These are phyloP conservation scores for Hanseniaspora osmophila DNA, from an alignment of 805 yeast genomes.

Conservation along the genomic window DNA sequence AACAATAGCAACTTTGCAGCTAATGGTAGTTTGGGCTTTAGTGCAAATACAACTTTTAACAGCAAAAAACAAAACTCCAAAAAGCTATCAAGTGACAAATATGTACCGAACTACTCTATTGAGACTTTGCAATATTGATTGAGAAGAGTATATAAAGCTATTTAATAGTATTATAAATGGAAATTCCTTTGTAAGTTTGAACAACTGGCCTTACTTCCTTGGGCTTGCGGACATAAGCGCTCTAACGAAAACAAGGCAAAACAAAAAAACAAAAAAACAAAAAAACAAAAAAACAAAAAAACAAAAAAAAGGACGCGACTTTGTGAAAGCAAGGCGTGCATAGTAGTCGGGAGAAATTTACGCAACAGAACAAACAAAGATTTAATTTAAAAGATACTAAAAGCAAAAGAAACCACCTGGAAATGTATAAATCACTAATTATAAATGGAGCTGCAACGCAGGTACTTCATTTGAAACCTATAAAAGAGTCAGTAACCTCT, in stretches of 20 bases:
- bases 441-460: not conserved
- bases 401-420: no score
- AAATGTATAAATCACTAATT: not conserved
- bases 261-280: no score
- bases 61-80: not conserved
- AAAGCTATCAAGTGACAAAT: not conserved
- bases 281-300: no score
- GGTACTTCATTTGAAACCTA: not conserved
- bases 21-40: conserved; percentile 1
- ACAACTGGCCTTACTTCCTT: no score
- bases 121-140: not conserved
- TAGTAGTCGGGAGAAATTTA: no score
- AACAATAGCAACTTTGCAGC: conserved; percentile 6
- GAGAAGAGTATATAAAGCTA: not conserved
- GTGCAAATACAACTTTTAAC: not conserved
- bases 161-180: not conserved
- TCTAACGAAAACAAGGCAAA: no score
- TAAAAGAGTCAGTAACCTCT: not conserved
- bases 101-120: not conserved
- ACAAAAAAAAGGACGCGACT: no score
- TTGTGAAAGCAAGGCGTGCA: no score
- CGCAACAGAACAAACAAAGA: no score
- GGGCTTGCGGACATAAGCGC: no score
- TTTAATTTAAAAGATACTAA: no score
- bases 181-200: no score